Evolutionary conservation across 1,284 basidiomycete species (phyloP), one percentile per base, ranked within the genome.

Genomic region (Moniliophthora roreri): DNA sequence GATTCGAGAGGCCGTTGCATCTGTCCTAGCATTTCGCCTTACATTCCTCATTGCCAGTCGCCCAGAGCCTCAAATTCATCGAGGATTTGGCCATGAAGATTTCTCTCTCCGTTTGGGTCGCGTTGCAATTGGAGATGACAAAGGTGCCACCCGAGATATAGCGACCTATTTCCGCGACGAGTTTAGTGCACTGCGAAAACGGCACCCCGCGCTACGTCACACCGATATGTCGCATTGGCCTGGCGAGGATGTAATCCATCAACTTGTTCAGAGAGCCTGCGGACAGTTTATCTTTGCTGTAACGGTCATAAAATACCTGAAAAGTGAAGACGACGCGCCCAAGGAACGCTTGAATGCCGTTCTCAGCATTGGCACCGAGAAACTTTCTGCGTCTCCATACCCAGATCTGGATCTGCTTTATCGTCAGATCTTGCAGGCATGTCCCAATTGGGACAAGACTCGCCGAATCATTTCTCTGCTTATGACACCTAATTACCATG

Each of bases 231-330:
- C 24, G 13, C n/a, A n/a, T n/a, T 46, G 44, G 44, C 44, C 44
- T 1, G 44, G 44, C n/a, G 44, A 46, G 1, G 21, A 15, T 8
- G 44, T 46, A 24, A 46, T 46, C 23, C 1, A n/a, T 10, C 9
- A 28, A 24, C 24, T 46, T 23, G 21, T 46, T 1, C 4, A 26
- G 13, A 26, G 24, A 16, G 23, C 44, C 3, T 28, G 24, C 7
- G 44, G 44, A 13, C 44, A 46, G 44, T 46, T 46, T 24, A 46
- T 46, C 4, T 46, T 28, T 32, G 44, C 18, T 7, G 28, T 28
- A 4, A 46, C 44, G 1, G 44, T 46, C 11, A 46, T 46, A 16
- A 46, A 46, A 18, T 46, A 3, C 24, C 21, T 46, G 23, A 16
- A 32, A 11, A 46, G 4, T n/a, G 44, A 28, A 13, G 28, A 32